Percentiles rank a stretch among this genome's conserved stretches.
Conservation (phyloP, 2,329 filamentous ascomycete genomes). For the Penicillium sp. region DNA sequence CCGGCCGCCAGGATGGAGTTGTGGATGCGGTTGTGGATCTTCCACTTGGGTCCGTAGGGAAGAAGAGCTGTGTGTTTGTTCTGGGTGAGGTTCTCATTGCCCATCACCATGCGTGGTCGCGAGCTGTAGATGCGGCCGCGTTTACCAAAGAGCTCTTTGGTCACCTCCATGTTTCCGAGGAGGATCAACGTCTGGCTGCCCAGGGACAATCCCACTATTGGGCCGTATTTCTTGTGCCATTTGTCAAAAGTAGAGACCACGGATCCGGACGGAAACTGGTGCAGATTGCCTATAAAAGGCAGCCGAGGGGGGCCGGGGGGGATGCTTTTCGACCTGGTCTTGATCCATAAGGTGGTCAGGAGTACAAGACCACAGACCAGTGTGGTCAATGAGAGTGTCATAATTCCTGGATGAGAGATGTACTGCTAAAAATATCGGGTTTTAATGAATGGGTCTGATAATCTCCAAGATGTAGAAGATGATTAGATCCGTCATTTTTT, state of each 20-base stretch:
- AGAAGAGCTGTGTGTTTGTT: not conserved
- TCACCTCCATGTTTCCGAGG: constrained; percentile 8
- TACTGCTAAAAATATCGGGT: too few species aligned
- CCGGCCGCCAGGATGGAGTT: too few species aligned
- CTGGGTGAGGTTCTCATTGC: constrained; percentile 17
- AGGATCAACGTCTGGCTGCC: not conserved
- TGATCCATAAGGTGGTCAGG: too few species aligned
- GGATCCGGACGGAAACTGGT: not conserved
- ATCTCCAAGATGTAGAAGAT: too few species aligned
- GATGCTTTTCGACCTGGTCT: too few species aligned
- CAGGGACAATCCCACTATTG: not conserved
- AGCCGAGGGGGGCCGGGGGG: not conserved
- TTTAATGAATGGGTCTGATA: too few species aligned
- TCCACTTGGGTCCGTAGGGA: constrained; percentile 46
- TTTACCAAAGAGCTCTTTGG: constrained; percentile 36
- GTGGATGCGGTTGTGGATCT: constrained; percentile 27
- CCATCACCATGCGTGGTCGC: constrained; percentile 24
- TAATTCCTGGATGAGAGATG: too few species aligned
- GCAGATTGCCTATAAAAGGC: not conserved
- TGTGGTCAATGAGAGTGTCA: too few species aligned
- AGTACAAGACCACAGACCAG: too few species aligned
- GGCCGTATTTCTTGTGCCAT: constrained; percentile 22
- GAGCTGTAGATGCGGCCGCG: constrained; percentile 37
- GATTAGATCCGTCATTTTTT: too few species aligned
- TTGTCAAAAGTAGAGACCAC: not conserved